Evolutionary conservation across 2,329 filamentous ascomycete species (phyloP).

Genomic region (Fusarium oxysporum): DNA sequence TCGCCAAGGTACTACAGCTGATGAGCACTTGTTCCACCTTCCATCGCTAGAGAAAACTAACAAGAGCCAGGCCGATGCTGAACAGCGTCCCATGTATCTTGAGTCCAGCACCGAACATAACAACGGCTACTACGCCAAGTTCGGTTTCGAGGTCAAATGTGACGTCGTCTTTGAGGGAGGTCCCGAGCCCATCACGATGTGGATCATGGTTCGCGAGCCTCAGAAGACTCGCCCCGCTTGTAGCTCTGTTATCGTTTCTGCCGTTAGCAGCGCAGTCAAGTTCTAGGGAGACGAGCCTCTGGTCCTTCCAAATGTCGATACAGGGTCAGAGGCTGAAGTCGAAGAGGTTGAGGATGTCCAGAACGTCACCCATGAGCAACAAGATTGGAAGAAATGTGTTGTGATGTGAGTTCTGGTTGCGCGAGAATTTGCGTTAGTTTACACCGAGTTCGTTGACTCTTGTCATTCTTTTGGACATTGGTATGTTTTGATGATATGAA

Average conservation of each 20-base stretch:
- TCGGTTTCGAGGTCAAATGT: conserved; percentile 76
- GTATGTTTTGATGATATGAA: conserved; percentile 1
- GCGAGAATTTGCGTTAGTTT: background rate
- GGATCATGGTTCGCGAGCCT: conserved; percentile 86
- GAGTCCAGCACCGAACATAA: conserved; percentile 80
- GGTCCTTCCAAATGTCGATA: conserved; percentile 21
- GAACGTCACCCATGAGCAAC: background rate
- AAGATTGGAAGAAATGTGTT: conserved; percentile 22
- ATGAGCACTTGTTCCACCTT: background rate
- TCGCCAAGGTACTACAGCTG: conserved; percentile 62
- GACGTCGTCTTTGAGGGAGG: conserved; percentile 72
- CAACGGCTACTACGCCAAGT: conserved; percentile 77
- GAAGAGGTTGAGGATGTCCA: conserved; percentile 9
- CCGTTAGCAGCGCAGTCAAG: conserved; percentile 37
- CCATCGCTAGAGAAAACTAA: background rate
- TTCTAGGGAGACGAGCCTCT: conserved; percentile 43
- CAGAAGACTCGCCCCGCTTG: conserved; percentile 49
- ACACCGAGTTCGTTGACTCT: background rate
- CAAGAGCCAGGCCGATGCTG: conserved; percentile 71
- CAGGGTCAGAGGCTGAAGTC: conserved; percentile 32
- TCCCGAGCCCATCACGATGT: conserved; percentile 70
- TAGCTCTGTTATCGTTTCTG: conserved; percentile 36
- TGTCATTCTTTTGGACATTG: conserved; percentile 14
- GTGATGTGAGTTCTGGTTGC: conserved; percentile 29
- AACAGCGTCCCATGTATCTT: conserved; percentile 78